phyloP scores from a whole-genome alignment of 2,329 filamentous ascomycete species.

The Trichoderma atroviride region DNA sequence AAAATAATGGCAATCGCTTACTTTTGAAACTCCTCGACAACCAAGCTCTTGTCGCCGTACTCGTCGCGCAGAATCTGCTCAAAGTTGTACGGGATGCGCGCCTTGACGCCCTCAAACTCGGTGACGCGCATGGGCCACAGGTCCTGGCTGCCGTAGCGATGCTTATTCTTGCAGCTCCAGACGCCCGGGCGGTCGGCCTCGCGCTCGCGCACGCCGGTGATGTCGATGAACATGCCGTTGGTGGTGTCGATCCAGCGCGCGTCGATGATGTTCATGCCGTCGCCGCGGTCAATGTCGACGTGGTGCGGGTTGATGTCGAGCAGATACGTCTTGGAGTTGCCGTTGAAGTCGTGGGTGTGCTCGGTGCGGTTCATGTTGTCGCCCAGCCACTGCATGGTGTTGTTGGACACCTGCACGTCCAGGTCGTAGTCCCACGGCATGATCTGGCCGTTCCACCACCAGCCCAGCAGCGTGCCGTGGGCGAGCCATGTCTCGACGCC shows the following conservation, averaged over 20 bases:
- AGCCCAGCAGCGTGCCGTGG: slow-evolving; percentile 80
- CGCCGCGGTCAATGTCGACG: slow-evolving; percentile 60
- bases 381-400: slow-evolving; percentile 67
- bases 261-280: slow-evolving; percentile 80
- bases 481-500: slow-evolving; percentile 83
- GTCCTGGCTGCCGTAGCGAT: slow-evolving; percentile 70
- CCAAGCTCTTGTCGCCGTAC: slow-evolving; percentile 64
- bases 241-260: slow-evolving; percentile 77
- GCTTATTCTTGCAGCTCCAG: slow-evolving; percentile 80
- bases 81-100: slow-evolving; percentile 69
- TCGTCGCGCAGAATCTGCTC: slow-evolving; percentile 67
- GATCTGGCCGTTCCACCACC: slow-evolving; percentile 84
- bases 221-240: slow-evolving; percentile 81
- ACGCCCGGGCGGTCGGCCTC: slow-evolving; percentile 62
- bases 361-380: slow-evolving; percentile 69
- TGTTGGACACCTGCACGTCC: slow-evolving; percentile 74
- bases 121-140: slow-evolving; percentile 75
- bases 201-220: slow-evolving; percentile 74
- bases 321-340: slow-evolving; percentile 59
- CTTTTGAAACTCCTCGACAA: slow-evolving; percentile 63
- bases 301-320: slow-evolving; percentile 78
- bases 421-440: slow-evolving; percentile 86
- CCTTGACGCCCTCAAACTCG: slow-evolving; percentile 72
- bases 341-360: slow-evolving; percentile 52
- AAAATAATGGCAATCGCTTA: slow-evolving; percentile 44